Conservation (phyloP, 2,329 filamentous ascomycete species). For the Paraphaeosphaeria sporulosa region DNA sequence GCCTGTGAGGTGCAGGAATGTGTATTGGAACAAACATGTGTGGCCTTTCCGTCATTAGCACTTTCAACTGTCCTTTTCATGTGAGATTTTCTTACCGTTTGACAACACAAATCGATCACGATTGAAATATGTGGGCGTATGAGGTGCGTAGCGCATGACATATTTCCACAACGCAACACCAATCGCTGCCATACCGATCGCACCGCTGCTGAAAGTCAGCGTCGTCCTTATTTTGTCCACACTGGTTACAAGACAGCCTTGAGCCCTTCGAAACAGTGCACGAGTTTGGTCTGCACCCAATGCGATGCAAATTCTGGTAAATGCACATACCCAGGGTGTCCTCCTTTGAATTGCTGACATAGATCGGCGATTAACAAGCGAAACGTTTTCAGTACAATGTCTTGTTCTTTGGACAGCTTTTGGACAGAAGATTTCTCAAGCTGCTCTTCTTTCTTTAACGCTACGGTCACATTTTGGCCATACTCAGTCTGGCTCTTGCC, state of each 20-base stretch:
- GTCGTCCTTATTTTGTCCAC: too few relatives aligned
- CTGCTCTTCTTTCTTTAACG: conserved; percentile 33
- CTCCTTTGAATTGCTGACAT: not conserved
- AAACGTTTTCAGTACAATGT: conserved; percentile 67
- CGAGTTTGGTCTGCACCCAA: not conserved
- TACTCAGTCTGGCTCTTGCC: conserved; percentile 29
- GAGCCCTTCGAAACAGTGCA: too few relatives aligned
- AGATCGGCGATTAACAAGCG: conserved; percentile 55
- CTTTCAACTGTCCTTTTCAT: not conserved
- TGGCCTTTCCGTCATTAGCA: conserved; percentile 48
- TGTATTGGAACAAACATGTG: conserved; percentile 63
- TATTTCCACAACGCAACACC: conserved; percentile 70
- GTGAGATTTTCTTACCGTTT: conserved; percentile 52
- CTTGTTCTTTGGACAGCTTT: conserved; percentile 45
- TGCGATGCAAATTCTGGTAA: not conserved
- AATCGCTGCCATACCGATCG: conserved; percentile 69
- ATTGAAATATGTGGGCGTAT: conserved; percentile 66
- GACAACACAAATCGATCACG: conserved; percentile 69
- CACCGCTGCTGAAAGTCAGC: conserved; percentile 49
- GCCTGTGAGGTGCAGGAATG: conserved; percentile 61
- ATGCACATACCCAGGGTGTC: conserved; percentile 61
- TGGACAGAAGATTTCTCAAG: conserved; percentile 26
- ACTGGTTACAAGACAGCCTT: too few relatives aligned
- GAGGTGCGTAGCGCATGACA: conserved; percentile 66
- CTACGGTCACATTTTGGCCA: conserved; percentile 33